These are phyloP conservation scores for Laburnicola sp. DNA, from an alignment of 2,329 filamentous ascomycete genomes.

Conservation along the genomic window DNA sequence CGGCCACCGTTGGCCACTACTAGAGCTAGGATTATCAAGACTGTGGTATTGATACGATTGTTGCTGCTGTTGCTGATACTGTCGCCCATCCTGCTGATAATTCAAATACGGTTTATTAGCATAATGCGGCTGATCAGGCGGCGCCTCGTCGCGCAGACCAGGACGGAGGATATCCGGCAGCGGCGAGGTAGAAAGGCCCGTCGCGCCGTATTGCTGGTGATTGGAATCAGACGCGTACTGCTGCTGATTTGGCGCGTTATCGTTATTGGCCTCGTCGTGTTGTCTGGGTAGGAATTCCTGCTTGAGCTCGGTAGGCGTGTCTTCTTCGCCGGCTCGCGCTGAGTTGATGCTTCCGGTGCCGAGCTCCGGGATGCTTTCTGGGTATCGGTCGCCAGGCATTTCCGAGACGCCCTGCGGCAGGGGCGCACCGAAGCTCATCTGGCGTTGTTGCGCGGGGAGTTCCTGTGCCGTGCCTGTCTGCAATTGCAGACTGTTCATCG, in stretches of 20 bases:
- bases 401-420: slow-evolving; percentile 49
- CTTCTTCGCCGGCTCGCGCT: slow-evolving; percentile 30
- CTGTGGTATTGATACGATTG: slow-evolving; percentile 9
- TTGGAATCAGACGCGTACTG: slow-evolving; percentile 6
- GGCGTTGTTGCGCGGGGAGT: slow-evolving; percentile 17
- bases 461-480: slow-evolving; percentile 25
- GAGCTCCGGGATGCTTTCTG: slow-evolving; percentile 33
- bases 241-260: slow-evolving; percentile 5
- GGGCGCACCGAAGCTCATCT: slow-evolving; percentile 21
- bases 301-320: slow-evolving; percentile 49
- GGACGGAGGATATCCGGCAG: slow-evolving; percentile 28
- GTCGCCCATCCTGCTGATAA: background rate
- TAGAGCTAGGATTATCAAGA: background rate
- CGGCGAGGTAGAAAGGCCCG: slow-evolving; percentile 16
- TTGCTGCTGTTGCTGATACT: slow-evolving; percentile 7
- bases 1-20: slow-evolving; percentile 9
- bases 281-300: slow-evolving; percentile 29
- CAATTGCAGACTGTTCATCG: slow-evolving; percentile 25
- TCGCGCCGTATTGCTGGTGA: slow-evolving; percentile 18
- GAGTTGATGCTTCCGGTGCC: slow-evolving; percentile 18
- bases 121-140: slow-evolving; percentile 35
- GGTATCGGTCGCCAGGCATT: slow-evolving; percentile 49
- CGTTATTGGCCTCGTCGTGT: slow-evolving; percentile 10
- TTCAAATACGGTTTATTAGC: slow-evolving; percentile 35
- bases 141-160: slow-evolving; percentile 6